A percentile compares a stretch with the other conserved stretches of the same genome.
Conservation (phyloP, 2,329 filamentous ascomycete genomes). For the Rhynchosporium graminicola region DNA sequence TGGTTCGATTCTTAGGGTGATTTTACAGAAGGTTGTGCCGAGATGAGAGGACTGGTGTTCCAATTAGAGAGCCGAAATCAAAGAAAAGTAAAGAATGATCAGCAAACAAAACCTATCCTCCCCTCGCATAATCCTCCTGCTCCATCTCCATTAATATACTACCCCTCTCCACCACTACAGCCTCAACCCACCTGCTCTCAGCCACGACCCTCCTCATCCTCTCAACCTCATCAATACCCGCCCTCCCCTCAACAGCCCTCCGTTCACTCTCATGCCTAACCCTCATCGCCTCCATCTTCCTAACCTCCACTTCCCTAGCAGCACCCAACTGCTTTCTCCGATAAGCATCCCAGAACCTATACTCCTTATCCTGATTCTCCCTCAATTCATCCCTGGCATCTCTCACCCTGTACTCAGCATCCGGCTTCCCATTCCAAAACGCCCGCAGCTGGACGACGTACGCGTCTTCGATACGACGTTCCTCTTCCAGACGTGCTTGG, state of each 20-base stretch:
- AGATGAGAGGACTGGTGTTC: not conserved
- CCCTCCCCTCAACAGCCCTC: constrained; percentile 47
- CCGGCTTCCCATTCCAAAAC: constrained; percentile 44
- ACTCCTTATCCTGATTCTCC: constrained; percentile 46
- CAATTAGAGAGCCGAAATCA: not conserved
- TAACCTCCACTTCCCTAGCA: constrained; percentile 46
- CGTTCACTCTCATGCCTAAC: constrained; percentile 47
- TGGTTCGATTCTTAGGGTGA: not conserved
- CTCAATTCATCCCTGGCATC: constrained; percentile 45
- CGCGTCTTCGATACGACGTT: constrained; percentile 47
- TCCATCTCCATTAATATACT: constrained; percentile 46
- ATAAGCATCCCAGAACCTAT: constrained; percentile 42
- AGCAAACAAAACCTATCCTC: not conserved
- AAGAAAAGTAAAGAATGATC: not conserved
- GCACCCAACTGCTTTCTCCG: constrained; percentile 46
- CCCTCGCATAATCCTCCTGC: constrained; percentile 21
- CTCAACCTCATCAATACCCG: constrained; percentile 34
- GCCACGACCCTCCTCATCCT: constrained; percentile 43
- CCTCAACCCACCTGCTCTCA: constrained; percentile 51
- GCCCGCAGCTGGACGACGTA: constrained; percentile 45
- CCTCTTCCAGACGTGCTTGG: constrained; percentile 44
- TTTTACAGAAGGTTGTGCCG: not conserved
- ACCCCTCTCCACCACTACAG: constrained; percentile 48
- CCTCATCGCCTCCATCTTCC: constrained; percentile 40
- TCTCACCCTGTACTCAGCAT: constrained; percentile 46